Evolutionary conservation across 108 stramenopile species (phyloP).

Genomic region (Pinguiococcus pyrenoidosus): DNA sequence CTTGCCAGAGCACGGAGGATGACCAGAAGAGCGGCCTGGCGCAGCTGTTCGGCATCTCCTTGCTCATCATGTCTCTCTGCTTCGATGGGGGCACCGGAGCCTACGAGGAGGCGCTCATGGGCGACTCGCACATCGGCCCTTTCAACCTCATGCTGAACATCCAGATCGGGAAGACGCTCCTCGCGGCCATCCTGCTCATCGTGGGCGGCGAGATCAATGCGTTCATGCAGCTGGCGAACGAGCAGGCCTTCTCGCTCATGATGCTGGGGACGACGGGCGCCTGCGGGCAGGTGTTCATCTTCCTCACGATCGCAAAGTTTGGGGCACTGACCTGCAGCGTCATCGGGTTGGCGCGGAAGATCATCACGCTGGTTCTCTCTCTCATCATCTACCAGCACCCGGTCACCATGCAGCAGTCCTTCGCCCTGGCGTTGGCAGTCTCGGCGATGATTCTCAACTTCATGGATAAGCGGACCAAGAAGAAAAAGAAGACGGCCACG

Average conservation of each 20-base stretch:
- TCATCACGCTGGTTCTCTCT: slow-evolving; percentile 76
- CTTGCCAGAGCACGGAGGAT: too few relatives aligned
- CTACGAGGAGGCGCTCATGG: slow-evolving; percentile 98
- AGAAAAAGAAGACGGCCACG: slow-evolving; percentile 30
- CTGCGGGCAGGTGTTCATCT: slow-evolving; percentile 86
- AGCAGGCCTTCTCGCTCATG: slow-evolving; percentile 80
- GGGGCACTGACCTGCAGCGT: slow-evolving; percentile 90
- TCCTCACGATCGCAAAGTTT: slow-evolving; percentile 93
- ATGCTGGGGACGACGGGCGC: slow-evolving; percentile 84
- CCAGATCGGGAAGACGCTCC: slow-evolving; percentile 89
- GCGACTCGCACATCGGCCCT: slow-evolving; percentile 79
- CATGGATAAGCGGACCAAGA: slow-evolving; percentile 58
- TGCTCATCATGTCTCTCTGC: slow-evolving; percentile 85
- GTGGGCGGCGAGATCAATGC: slow-evolving; percentile 77
- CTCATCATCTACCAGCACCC: slow-evolving; percentile 85
- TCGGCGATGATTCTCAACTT: slow-evolving; percentile 87
- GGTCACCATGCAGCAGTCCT: slow-evolving; percentile 44
- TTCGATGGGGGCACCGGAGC: slow-evolving; percentile 97
- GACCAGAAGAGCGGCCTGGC: too few relatives aligned
- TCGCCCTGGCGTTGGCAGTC: slow-evolving; percentile 61
- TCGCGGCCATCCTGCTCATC: slow-evolving; percentile 72
- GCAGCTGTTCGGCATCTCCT: slow-evolving; percentile 65
- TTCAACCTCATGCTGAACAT: slow-evolving; percentile 99
- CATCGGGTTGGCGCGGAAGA: slow-evolving; percentile 81
- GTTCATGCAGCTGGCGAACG: slow-evolving; percentile 57